Conservation (phyloP, 2,329 filamentous ascomycete species). For the Nemania abortiva region DNA sequence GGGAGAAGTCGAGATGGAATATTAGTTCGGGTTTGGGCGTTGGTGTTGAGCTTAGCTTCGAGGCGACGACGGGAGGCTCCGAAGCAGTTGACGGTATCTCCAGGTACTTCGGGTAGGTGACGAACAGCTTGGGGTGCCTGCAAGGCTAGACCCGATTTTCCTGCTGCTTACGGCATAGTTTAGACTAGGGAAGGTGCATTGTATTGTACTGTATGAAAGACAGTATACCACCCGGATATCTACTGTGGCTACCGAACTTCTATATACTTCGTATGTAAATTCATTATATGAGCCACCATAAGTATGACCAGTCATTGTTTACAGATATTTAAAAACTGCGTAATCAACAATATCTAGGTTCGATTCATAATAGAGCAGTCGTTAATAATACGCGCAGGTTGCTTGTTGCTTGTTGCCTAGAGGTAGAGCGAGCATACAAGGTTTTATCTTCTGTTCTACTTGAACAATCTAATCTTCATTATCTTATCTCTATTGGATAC, state of each 20-base stretch:
- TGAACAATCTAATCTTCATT: too few relatives aligned
- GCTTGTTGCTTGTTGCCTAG: too few relatives aligned
- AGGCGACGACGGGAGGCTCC: slow-evolving; percentile 29
- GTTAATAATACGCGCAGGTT: too few relatives aligned
- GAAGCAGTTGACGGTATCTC: neutral
- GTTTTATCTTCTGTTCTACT: too few relatives aligned
- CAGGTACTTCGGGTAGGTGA: slow-evolving; percentile 36
- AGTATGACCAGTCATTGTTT: too few relatives aligned
- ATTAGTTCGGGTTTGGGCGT: slow-evolving; percentile 7
- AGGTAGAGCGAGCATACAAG: too few relatives aligned
- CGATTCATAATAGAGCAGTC: too few relatives aligned
- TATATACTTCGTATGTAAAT: too few relatives aligned
- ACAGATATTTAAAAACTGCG: too few relatives aligned
- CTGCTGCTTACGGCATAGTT: neutral
- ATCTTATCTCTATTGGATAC: too few relatives aligned
- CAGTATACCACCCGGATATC: neutral
- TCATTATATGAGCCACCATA: neutral
- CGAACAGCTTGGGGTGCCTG: slow-evolving; percentile 45
- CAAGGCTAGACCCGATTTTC: slow-evolving; percentile 37
- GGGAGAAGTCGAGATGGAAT: neutral
- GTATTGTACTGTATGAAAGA: neutral
- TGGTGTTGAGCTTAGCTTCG: slow-evolving; percentile 8
- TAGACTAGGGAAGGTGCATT: neutral
- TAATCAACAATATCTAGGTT: too few relatives aligned
- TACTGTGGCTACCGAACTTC: too few relatives aligned